Conservation (phyloP, 2,329 filamentous ascomycete genomes). For the Coniella lustricola region DNA sequence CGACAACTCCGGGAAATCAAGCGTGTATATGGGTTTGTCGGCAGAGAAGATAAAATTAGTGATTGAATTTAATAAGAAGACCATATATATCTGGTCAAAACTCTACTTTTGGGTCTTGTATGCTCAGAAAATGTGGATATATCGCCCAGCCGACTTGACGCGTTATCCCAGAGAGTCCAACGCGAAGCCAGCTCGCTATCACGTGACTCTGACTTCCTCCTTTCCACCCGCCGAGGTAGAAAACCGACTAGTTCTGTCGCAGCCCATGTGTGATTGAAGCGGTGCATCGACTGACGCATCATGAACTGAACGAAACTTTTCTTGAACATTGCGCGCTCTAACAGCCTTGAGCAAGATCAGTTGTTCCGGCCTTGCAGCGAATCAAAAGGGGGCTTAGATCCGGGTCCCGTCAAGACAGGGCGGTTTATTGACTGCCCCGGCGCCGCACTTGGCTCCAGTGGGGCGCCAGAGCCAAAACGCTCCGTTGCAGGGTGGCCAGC, state of each 20-base stretch:
- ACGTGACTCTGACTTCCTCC: neutral
- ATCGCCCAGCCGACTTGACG: neutral
- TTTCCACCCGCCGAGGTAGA: neutral
- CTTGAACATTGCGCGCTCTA: too few relatives aligned
- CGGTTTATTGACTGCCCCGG: neutral
- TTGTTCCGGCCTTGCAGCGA: conserved; percentile 2
- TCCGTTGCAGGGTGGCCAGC: conserved; percentile 4
- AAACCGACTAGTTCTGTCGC: conserved; percentile 1
- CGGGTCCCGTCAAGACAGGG: neutral
- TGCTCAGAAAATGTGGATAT: too few relatives aligned
- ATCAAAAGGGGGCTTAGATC: conserved; percentile 3
- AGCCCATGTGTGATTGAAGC: too few relatives aligned
- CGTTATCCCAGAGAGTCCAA: neutral
- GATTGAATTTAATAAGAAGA: neutral
- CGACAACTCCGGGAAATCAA: neutral
- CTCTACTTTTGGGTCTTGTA: too few relatives aligned
- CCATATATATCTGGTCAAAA: neutral
- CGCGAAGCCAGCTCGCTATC: conserved; percentile 10
- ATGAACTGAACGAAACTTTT: too few relatives aligned
- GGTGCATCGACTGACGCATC: too few relatives aligned
- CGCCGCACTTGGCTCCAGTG: neutral
- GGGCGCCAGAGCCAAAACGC: neutral
- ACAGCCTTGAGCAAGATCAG: too few relatives aligned
- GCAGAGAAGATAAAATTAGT: neutral
- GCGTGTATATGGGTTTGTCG: neutral